Base-by-base conservation (phyloP, 2,329 filamentous ascomycete species). In the Trichoderma harzianum region DNA sequence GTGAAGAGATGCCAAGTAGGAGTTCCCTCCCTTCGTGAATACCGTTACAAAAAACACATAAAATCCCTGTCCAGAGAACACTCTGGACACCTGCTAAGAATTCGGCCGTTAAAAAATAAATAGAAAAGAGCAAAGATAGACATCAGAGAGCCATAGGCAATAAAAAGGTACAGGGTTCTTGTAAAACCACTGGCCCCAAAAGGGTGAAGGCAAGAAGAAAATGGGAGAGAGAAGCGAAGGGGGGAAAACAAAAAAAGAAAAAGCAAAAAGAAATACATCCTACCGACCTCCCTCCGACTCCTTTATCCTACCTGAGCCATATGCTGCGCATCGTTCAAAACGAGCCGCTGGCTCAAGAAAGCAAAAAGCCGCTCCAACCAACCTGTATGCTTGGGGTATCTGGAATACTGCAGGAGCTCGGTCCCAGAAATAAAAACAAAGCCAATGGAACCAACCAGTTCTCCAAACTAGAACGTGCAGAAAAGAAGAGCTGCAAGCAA, bases 261-360 rank as follows among this genome's bases (percentile, higher is more conserved):
- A 51, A 28, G 16, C 18, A 39, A 24, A 21, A 55, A 10, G 12
- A 47, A 53, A 55, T 24, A 62, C 58, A 67, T 67, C 74, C 61
- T 75, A 76, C 66, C 66, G 53, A 61, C 30, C 55, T 69, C 66
- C 66, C 64, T 73, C 73, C 75, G 80, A 82, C 81, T 81, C 81
- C 80, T 82, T 81, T 83, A 83, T 81, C 75, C 80, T 76, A 74
- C 74, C 77, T 77, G 75, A 77, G 76, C 76, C 77, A 78, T 75
- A 80, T 78, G 80, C 78, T 79, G 77, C 74, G 77, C 76, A 78
- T 76, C 78, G 72, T 76, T 76, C 78, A 76, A 76, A 76, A 75
- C 76, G 57, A 76, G 77, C 76, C 71, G 73, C 66, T 70, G 74
- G 74, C 75, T 78, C 74, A 75, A 61, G 78, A 80, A 78, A 77